Evolutionary conservation across 2,329 filamentous ascomycete species (phyloP), one percentile per base, ranked within the genome.

Genomic region (Cordyceps cateniannulata): DNA sequence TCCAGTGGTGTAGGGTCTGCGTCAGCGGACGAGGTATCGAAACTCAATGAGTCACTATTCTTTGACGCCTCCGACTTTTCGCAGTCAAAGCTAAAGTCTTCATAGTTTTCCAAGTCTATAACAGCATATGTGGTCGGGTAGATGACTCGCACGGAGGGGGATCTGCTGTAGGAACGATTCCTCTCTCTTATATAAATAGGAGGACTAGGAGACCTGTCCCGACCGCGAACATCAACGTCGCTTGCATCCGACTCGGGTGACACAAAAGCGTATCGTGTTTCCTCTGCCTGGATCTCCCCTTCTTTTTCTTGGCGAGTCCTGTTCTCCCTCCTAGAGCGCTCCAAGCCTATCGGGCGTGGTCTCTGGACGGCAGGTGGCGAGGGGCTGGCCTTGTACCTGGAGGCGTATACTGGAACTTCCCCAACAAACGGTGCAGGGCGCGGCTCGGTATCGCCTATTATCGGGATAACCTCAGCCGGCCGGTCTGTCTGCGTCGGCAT

Each of bases 31-130:
- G 67, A 66, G 5, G 63, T 60, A 47, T 74, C 72, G 8, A 63
- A 55, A 38, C 73, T 72, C 32, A 71, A 70, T 6, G 64, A 59
- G 3, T 73, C 71, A 3, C 62, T 66, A 2, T 65, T 66, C 16
- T 64, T 71, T 10, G 66, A 68, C 12, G 65, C 61, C 4, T 71
- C 66, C 1, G 65, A 48, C 1, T 51, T 60, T 25, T 55, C 25
- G n/a, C 48, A 55, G 7, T 60, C 63, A 48, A 64, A 60, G 12
- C 25, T 51, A 5, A 62, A 62, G 6, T 59, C 49, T 22, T 62
- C 60, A 9, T 59, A 62, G 20, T 51, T 47, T 32, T 62, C 60
- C 53, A 49, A 48, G 8, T 52, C 47, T 9, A 35, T 25, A 18
- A 20, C 35, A 22, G 32, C 38, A 12, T 29, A 18, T 5, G 40